A percentile compares a stretch with the other conserved stretches of the same genome.
Evolutionary conservation across 768 basidiomycete genomes (phyloP).

Genomic region (Auricularia heimuer): DNA sequence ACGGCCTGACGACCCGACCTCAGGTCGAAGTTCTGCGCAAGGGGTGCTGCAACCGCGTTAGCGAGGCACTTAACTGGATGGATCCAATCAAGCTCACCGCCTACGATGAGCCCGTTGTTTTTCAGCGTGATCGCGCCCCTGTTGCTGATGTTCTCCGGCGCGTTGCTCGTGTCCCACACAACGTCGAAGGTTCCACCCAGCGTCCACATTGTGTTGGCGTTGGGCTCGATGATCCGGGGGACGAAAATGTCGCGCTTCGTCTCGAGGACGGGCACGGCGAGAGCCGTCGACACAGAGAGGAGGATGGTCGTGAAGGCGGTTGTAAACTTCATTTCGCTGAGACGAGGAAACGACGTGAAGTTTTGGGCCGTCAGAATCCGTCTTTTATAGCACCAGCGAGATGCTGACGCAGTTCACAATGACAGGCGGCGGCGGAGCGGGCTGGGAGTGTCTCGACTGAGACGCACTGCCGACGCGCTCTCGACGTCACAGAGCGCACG

Average conservation of each 20-base stretch:
- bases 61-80: neutral
- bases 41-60: neutral
- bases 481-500: too few relatives aligned
- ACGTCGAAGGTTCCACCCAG: slow-evolving; percentile 16
- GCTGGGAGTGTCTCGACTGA: too few relatives aligned
- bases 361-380: too few relatives aligned
- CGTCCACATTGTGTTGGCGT: slow-evolving; percentile 15
- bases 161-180: slow-evolving; percentile 15
- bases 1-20: neutral
- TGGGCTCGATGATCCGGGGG: slow-evolving; percentile 18
- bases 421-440: too few relatives aligned
- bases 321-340: too few relatives aligned
- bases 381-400: too few relatives aligned
- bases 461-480: too few relatives aligned
- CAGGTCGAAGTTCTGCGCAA: neutral
- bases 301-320: neutral
- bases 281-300: neutral
- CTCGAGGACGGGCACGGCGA: neutral
- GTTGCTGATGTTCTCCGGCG: neutral
- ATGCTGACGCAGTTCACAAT: too few relatives aligned
- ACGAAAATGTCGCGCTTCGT: slow-evolving; percentile 16
- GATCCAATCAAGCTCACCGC: neutral
- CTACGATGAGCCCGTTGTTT: neutral
- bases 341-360: too few relatives aligned
- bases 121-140: neutral